These are phyloP conservation scores for Mortierella hygrophila DNA, from an alignment of 192 early-diverging fungal genomes.

Conservation along the genomic window DNA sequence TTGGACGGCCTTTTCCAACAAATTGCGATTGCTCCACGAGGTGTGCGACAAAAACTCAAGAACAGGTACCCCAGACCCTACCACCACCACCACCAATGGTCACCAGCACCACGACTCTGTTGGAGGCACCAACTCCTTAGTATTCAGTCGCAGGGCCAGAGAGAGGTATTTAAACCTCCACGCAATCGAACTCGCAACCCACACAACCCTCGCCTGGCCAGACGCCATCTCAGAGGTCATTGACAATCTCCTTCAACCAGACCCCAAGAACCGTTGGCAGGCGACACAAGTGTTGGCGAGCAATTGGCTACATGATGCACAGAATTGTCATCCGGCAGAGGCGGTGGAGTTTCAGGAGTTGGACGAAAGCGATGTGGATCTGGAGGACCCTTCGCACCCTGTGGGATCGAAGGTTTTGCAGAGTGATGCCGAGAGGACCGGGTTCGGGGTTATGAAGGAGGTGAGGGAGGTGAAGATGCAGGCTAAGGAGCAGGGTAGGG, in stretches of 20 bases:
- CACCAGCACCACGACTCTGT: neutral
- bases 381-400: slow-evolving; percentile 23
- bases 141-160: neutral
- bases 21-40: slow-evolving; percentile 3
- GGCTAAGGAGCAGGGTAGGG: neutral
- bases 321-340: slow-evolving; percentile 57
- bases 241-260: slow-evolving; percentile 54
- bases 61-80: neutral
- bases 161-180: slow-evolving; percentile 9
- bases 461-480: neutral
- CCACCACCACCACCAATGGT: neutral
- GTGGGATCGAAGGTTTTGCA: slow-evolving; percentile 43
- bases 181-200: slow-evolving; percentile 24
- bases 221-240: slow-evolving; percentile 38
- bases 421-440: slow-evolving; percentile 8
- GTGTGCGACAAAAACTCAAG: neutral
- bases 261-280: slow-evolving; percentile 60
- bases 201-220: slow-evolving; percentile 26
- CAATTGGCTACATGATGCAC: slow-evolving; percentile 55
- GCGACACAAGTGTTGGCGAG: slow-evolving; percentile 50
- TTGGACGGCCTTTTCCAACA: slow-evolving; percentile 33
- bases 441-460: slow-evolving; percentile 18
- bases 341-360: slow-evolving; percentile 12
- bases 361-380: slow-evolving; percentile 38
- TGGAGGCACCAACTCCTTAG: neutral